phyloP scores from a whole-genome alignment of 805 yeast genomes.

The Komagataella pseudopastoris region DNA sequence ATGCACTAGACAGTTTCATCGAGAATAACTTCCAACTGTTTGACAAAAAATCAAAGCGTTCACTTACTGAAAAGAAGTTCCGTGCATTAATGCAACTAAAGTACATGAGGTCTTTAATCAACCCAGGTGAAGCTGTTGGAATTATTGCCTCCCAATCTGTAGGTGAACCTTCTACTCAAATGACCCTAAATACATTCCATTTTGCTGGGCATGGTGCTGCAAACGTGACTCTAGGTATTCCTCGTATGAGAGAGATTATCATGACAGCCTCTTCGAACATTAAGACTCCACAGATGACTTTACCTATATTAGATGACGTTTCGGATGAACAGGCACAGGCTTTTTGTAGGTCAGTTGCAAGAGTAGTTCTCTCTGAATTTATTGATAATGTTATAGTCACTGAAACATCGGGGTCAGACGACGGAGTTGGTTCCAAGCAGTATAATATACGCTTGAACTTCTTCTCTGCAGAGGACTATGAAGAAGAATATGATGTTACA shows the following conservation, averaged over 20 bases:
- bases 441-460: constrained; percentile 67
- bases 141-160: constrained; percentile 95
- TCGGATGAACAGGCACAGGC: constrained; percentile 80
- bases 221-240: constrained; percentile 97
- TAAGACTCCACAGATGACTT: constrained; percentile 97
- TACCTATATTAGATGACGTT: constrained; percentile 74
- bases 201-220: constrained; percentile 99
- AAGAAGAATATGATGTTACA: constrained; percentile 77
- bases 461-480: constrained; percentile 66
- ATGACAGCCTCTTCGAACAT: constrained; percentile 96
- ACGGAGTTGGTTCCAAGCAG: constrained; percentile 40
- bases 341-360: constrained; percentile 83
- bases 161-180: constrained; percentile 99
- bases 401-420: constrained; percentile 66
- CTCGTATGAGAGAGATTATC: constrained; percentile 98
- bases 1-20: constrained; percentile 60
- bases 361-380: constrained; percentile 76
- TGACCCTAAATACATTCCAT: constrained; percentile 95
- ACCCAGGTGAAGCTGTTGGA: constrained; percentile 98
- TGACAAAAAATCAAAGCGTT: constrained; percentile 30
- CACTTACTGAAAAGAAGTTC: constrained; percentile 66
- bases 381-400: constrained; percentile 75
- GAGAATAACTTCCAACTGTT: constrained; percentile 41
- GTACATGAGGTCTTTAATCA: constrained; percentile 88
- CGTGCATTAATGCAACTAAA: constrained; percentile 95